Conservation (phyloP, 129 eudicot genomes). For the Kitagawia praeruptora region DNA sequence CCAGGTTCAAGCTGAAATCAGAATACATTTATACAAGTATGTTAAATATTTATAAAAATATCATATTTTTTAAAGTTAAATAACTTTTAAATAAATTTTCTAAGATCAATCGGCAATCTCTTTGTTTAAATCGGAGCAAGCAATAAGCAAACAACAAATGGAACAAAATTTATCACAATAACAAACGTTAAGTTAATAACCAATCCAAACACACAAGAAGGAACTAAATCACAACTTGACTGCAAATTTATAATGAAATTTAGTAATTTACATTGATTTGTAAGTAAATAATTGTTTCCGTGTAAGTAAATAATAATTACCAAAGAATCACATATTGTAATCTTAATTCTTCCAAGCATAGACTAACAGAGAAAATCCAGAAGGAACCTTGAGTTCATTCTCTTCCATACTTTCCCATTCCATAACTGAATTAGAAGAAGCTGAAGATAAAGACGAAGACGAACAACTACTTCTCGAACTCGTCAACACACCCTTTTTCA, state of each 20-base stretch:
- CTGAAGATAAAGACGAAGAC: conserved; percentile 48
- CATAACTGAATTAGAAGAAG: conserved; percentile 66
- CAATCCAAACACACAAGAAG: background rate
- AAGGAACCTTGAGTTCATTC: conserved; percentile 50
- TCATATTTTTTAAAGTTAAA: too few species aligned
- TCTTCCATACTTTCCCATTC: conserved; percentile 84
- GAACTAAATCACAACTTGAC: too few species aligned
- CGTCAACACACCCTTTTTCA: conserved; percentile 49
- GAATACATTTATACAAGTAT: too few species aligned
- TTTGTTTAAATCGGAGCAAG: too few species aligned
- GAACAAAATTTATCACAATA: background rate
- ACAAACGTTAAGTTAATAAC: background rate
- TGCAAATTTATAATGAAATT: too few species aligned
- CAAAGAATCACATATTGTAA: background rate
- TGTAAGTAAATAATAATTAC: background rate
- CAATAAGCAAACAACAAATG: background rate
- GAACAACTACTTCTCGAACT: conserved; percentile 40
- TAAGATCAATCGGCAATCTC: too few species aligned
- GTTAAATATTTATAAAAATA: too few species aligned
- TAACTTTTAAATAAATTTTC: too few species aligned
- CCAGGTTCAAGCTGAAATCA: too few species aligned
- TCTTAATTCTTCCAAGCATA: conserved; percentile 71
- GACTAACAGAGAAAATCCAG: conserved; percentile 67
- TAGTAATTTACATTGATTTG: background rate
- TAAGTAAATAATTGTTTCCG: background rate